phyloP scores from a whole-genome alignment of 1,284 basidiomycete genomes.

The Gomphus bonarii region DNA sequence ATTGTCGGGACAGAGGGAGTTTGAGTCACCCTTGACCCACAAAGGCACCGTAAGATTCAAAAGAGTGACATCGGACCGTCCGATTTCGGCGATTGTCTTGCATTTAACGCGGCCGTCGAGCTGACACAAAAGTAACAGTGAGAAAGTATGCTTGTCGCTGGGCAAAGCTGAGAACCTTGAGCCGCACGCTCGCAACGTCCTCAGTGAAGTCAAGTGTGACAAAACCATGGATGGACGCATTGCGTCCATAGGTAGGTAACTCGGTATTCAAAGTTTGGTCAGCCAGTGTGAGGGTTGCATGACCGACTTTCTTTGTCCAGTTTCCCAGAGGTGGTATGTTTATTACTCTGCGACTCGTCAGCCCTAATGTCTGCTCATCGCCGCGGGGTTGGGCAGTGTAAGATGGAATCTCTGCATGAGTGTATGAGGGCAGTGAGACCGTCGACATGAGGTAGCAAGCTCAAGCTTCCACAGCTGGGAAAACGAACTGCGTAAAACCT shows the following conservation, averaged over 20 bases:
- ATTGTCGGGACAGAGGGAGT: slow-evolving; percentile 36
- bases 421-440: not conserved
- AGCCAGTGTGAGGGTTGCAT: not conserved
- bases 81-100: slow-evolving; percentile 9
- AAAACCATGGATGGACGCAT: not conserved
- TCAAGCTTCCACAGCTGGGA: not conserved
- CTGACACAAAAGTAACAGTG: not conserved
- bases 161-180: slow-evolving; percentile 5
- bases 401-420: not conserved
- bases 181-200: not conserved
- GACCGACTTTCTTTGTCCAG: slow-evolving; percentile 4
- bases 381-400: slow-evolving; percentile 5
- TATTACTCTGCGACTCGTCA: not conserved
- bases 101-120: slow-evolving; percentile 8
- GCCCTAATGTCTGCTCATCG: slow-evolving; percentile 10
- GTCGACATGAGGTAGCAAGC: not conserved
- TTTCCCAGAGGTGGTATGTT: not conserved
- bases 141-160: not conserved
- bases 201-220: slow-evolving; percentile 1
- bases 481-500: not conserved
- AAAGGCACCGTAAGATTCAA: slow-evolving; percentile 23
- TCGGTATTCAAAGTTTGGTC: not conserved
- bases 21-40: slow-evolving; percentile 39
- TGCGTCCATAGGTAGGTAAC: slow-evolving; percentile 8
- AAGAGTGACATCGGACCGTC: slow-evolving; percentile 1